Evolutionary conservation across 2,329 filamentous ascomycete genomes (phyloP), one percentile per base, ranked within the genome.

Genomic region (Sporothrix euskadiensis): DNA sequence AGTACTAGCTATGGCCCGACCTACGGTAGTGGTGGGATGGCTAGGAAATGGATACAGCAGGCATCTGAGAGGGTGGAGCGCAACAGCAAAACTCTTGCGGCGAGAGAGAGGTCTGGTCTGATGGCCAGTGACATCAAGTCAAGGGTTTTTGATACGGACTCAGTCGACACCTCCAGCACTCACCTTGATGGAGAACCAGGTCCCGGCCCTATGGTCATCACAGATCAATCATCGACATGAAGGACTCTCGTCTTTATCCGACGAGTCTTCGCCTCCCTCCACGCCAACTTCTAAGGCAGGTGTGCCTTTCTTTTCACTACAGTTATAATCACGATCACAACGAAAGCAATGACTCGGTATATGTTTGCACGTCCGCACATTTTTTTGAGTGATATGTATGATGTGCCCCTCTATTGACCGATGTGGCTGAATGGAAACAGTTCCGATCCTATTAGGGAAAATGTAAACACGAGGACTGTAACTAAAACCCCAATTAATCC

Each of bases 111-210:
- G 78, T 88, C 87, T n/a, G 90, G 90, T 0, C 78, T 92, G 75
- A 83, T 90, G 79, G 89, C 89, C 1, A 84, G 85, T 0, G 85
- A 88, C 77, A 85, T 92, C 75, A 92, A 92, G 83, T 86, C 86
- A 69, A 86, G 86, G 78, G 81, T 92, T 5, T 92, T 92, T 76
- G 69, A 69, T 9, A n/a, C 52, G 3, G 61, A 52, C 35, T 41
- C 22, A 30, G 41, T 57, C 32, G 39, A 8, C 39, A 14, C 14
- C 30, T 7, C 47, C 5, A 19, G 8, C 3, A 44, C 14, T 30
- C 12, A 30, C 19, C 5, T 10, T 30, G 22, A 10, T 19, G 16
- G 4, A 2, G 57, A 63, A 44, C n/a, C 30, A 59, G 10, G 10
- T 26, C 26, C n/a, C n/a, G 59, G 35, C 12, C 35, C 32, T 22